Evolutionary conservation across 345 rosid species (phyloP).

Genomic region (Brassica napus): Da-Ae NC_063447.1:6099501-6100000

Average conservation of each 20-base stretch:
- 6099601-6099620: background rate
- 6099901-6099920: constrained; percentile 71
- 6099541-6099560: background rate
- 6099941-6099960: background rate
- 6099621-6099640: background rate
- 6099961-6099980: too few relatives aligned
- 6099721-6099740: background rate
- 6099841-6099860: constrained; percentile 70
- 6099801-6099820: constrained; percentile 65
- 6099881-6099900: constrained; percentile 86
- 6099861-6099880: constrained; percentile 90
- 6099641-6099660: background rate
- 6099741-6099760: fast-evolving
- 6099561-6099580: background rate
- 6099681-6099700: constrained; percentile 37
- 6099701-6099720: fast-evolving
- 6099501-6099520: background rate
- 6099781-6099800: constrained; percentile 99
- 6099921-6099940: constrained; percentile 76
- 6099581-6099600: background rate
- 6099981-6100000: too few relatives aligned
- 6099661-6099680: background rate
- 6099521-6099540: background rate
- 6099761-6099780: constrained; percentile 61
- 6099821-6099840: constrained; percentile 39